Conservation (phyloP, 768 basidiomycete species). For the Neoboletus subvelutipes region DNA sequence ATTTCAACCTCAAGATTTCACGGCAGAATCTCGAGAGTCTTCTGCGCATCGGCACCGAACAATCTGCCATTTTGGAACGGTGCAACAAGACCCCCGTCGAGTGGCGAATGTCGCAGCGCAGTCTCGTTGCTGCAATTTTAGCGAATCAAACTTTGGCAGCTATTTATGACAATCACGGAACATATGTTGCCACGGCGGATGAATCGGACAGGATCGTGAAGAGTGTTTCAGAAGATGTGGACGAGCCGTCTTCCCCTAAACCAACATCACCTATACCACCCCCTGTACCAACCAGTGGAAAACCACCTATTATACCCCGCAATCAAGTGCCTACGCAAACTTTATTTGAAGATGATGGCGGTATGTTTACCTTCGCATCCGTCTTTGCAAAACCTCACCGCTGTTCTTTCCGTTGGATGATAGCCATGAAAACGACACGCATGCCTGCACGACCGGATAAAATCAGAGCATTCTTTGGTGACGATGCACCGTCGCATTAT, state of each 20-base stretch:
- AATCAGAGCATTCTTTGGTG: slow-evolving; percentile 51
- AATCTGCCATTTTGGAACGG: slow-evolving; percentile 37
- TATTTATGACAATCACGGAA: slow-evolving; percentile 13
- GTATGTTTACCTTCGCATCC: background rate
- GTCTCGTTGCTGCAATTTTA: slow-evolving; percentile 31
- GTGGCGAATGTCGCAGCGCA: slow-evolving; percentile 46
- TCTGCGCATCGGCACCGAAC: slow-evolving; percentile 39
- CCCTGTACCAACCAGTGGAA: slow-evolving; percentile 13
- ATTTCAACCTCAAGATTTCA: slow-evolving; percentile 35
- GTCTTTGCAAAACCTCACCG: background rate
- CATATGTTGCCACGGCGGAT: slow-evolving; percentile 8
- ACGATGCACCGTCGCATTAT: slow-evolving; percentile 47
- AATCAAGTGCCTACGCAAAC: background rate
- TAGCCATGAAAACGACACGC: slow-evolving; percentile 18
- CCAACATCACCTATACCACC: slow-evolving; percentile 8
- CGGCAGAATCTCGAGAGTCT: slow-evolving; percentile 42
- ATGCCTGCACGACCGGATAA: slow-evolving; percentile 35
- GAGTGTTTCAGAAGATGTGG: slow-evolving; percentile 11
- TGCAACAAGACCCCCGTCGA: slow-evolving; percentile 43
- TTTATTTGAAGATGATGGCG: slow-evolving; percentile 20
- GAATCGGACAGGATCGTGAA: slow-evolving; percentile 12
- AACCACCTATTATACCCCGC: background rate
- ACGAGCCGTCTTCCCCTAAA: background rate
- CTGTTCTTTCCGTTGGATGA: background rate
- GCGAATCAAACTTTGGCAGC: slow-evolving; percentile 20